Base-by-base conservation (phyloP, 1,139 yeast genomes). In the Taphrina confusa region DNA sequence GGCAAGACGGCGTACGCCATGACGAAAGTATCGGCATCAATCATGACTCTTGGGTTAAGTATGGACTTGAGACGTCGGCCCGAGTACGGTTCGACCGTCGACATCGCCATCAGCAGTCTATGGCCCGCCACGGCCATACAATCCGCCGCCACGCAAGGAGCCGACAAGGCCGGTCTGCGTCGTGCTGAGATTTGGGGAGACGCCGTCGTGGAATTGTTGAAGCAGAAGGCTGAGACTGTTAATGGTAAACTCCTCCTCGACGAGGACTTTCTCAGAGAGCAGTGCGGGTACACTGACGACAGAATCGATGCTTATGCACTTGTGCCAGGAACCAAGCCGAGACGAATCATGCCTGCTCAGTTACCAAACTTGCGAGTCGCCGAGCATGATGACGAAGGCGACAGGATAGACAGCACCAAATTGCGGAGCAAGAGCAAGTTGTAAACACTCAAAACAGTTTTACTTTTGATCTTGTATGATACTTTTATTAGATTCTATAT, bases 341-440 rank as follows among this genome's bases (percentile, higher is more conserved):
- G 57, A 31, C 47, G 57, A 1, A 52, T 52, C 39, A 52, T 52
- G 57, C 57, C 57, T 9, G 31, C 30, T 4, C n/a, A 18, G 14
- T 27, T 52, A 25, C 49, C 57, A 3, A 22, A 39, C 14, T n/a
- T 52, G 39, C 9, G 27, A 3, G 57, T 52, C 12, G 49, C 49
- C 14, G 49, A 52, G 31, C 57, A 52, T 6, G 57, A 52, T 16
- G 57, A 52, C 18, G 57, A 52, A 18, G 57, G 57, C 9, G 39
- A 39, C 14, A n/a, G 57, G 2, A 23, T 42, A 8, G 57, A 52
- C 22, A 9, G 46, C 14, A 6, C 27, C 20, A 11, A 44, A 39
- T 22, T 20, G 37, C 18, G 56, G 46, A 12, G 25, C 6, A 1
- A 18, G 25, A 37, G 42, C 42, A 18, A 18, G 42, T 37, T 37